Evolutionary conservation across 2,329 filamentous ascomycete genomes (phyloP).

Genomic region (Colletotrichum camelliae): DNA sequence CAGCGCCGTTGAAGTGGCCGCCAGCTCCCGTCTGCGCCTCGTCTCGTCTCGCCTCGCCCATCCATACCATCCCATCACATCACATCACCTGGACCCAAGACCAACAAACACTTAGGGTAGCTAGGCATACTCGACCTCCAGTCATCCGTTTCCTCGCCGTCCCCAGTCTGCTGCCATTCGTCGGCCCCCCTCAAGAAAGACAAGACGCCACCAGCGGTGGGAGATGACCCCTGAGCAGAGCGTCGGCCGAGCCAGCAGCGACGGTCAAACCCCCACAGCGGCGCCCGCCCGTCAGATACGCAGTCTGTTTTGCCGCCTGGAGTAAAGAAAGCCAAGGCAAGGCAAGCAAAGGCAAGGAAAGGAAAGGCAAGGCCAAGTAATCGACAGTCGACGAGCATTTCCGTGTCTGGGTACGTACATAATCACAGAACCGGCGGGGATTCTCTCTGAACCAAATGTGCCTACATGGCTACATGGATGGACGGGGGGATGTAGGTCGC

Average conservation of each 20-base stretch:
- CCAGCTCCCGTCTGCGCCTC: not conserved
- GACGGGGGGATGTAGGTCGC: not conserved
- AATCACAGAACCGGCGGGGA: not conserved
- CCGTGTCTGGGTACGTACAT: conserved; percentile 9
- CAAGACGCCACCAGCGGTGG: not conserved
- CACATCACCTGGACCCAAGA: not conserved
- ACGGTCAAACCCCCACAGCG: not conserved
- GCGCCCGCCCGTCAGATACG: not conserved
- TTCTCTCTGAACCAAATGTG: not conserved
- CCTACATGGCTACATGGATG: not conserved
- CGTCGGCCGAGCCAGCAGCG: not conserved
- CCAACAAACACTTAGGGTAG: not conserved
- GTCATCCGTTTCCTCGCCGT: not conserved
- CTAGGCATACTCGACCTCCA: not conserved
- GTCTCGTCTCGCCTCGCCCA: not conserved
- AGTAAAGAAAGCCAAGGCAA: not conserved
- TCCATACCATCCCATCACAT: not conserved
- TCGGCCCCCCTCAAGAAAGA: not conserved
- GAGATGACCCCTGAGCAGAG: conserved; percentile 4
- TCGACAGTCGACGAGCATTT: not conserved
- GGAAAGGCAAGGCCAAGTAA: not conserved
- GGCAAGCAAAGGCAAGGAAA: not conserved
- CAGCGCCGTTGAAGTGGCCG: not conserved
- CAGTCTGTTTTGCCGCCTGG: not conserved
- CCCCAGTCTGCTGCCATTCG: not conserved